Evolutionary conservation across 345 rosid species (phyloP), one percentile per base, ranked within the genome.

Genomic region (Viola odorata): DNA sequence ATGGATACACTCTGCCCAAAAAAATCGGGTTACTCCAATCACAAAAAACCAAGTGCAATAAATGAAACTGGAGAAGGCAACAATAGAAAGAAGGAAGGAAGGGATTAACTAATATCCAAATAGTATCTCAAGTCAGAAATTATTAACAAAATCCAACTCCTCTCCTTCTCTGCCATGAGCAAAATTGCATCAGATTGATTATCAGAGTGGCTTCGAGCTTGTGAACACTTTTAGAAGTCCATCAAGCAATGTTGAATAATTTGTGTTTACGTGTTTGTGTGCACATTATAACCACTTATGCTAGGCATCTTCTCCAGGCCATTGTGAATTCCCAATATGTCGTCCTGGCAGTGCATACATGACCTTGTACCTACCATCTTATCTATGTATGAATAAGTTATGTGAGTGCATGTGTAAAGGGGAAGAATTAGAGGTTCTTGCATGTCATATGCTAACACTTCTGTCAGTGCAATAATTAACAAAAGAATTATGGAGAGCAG

Each of bases 1-100:
- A 56, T 60, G 45, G 71, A 62, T 41, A 67, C 66, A 60, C 81
- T 85, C 99, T 95, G 91, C 80, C 75, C 78, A 70, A 63, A n/a
- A 47, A 78, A 16, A 61, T 3, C 71, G 41, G 51, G 12, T 60
- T 12, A 15, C 36, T 41, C 23, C 4, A 15, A 45, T 12, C 44
- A 4, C 3, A 57, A 14, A 10, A 11, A 57, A 42, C 5, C 39
- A 23, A 41, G 41, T 23, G 2, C 32, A 23, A 23, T 23, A 23
- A 23, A 23, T 23, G 32, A 23, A 23, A 23, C 32, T 23, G 32
- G 32, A 23, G 32, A 23, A 23, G 32, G 32, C 32, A 23, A 23
- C 32, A 23, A 23, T 23, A 23, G 32, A 23, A 23, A 23, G 32
- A 1, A 23, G 32, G 32, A 23, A 23, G n/a, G n/a, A n/a, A n/a